These are phyloP conservation scores for Pulveroboletus ravenelii DNA, from an alignment of 768 basidiomycete genomes.

Conservation along the genomic window DNA sequence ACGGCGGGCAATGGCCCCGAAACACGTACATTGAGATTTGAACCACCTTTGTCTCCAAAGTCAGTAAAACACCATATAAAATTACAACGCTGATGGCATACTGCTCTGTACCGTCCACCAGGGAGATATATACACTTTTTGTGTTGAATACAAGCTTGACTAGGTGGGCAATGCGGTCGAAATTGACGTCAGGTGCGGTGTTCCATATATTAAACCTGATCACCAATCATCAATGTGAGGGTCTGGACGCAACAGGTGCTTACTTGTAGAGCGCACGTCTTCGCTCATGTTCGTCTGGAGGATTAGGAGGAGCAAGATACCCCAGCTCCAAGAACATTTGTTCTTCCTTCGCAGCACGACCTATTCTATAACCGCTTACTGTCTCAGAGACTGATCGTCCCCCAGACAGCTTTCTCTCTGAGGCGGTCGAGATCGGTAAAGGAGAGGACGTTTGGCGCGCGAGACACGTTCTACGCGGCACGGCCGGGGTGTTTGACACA, in stretches of 20 bases:
- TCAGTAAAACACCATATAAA: conserved; percentile 7
- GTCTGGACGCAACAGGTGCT: conserved; percentile 15
- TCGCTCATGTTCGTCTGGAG: conserved; percentile 79
- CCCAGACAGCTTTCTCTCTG: conserved; percentile 30
- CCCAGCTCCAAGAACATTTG: conserved; percentile 59
- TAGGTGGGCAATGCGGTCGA: conserved; percentile 90
- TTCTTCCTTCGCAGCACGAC: conserved; percentile 61
- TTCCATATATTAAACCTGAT: conserved; percentile 84
- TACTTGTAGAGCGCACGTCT: conserved; percentile 83
- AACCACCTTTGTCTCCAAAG: conserved; percentile 56
- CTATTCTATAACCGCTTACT: conserved; percentile 32
- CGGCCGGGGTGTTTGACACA: conserved; percentile 40
- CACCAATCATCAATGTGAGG: background rate
- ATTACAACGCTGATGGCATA: conserved; percentile 35
- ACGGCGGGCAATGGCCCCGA: background rate
- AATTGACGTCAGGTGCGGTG: conserved; percentile 81
- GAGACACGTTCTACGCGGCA: conserved; percentile 49
- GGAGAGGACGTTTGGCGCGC: conserved; percentile 65
- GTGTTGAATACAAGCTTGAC: conserved; percentile 91
- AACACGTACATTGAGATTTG: conserved; percentile 75
- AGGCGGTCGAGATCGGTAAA: conserved; percentile 41
- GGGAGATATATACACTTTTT: conserved; percentile 74
- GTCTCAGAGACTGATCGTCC: conserved; percentile 33
- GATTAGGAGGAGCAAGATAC: conserved; percentile 76
- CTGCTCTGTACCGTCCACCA: conserved; percentile 85